Evolutionary conservation across 2,329 filamentous ascomycete genomes (phyloP).

Genomic region (Pseudogymnoascus sp.): DNA sequence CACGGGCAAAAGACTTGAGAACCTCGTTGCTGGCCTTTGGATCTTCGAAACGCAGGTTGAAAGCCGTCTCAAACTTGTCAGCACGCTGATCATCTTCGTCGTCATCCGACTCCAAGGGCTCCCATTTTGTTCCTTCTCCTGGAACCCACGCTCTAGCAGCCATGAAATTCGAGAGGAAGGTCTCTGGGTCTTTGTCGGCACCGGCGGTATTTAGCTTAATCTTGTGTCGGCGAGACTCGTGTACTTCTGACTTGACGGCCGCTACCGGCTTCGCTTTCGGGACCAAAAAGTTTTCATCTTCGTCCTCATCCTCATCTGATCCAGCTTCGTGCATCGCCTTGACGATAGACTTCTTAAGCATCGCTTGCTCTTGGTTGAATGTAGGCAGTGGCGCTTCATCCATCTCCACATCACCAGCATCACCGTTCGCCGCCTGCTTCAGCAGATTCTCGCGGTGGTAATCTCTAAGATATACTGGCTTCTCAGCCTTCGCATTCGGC

Average conservation of each 20-base stretch:
- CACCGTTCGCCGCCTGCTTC: conserved; percentile 47
- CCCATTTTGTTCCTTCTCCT: conserved; percentile 54
- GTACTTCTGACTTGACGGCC: conserved; percentile 36
- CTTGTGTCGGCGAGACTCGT: conserved; percentile 45
- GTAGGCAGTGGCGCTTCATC: conserved; percentile 50
- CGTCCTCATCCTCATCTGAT: conserved; percentile 34
- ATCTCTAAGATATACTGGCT: conserved; percentile 77
- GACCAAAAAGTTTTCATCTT: conserved; percentile 58
- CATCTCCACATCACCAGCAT: conserved; percentile 50
- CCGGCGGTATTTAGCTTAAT: conserved; percentile 58
- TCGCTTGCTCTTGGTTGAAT: conserved; percentile 82
- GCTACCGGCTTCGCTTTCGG: conserved; percentile 47
- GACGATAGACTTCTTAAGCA: conserved; percentile 67
- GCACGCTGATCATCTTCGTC: conserved; percentile 61
- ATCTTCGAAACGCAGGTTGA: conserved; percentile 94
- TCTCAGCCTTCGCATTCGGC: conserved; percentile 55
- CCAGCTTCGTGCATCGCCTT: conserved; percentile 66
- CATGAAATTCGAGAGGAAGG: conserved; percentile 92
- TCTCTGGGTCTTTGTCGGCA: conserved; percentile 84
- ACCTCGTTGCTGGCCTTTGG: conserved; percentile 81
- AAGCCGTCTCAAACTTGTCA: conserved; percentile 84
- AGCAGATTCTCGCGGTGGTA: conserved; percentile 91
- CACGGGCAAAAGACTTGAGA: conserved; percentile 80
- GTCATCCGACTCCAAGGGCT: conserved; percentile 88
- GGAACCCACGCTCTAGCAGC: conserved; percentile 84